Base-by-base conservation (phyloP, 2,329 filamentous ascomycete species). In the Rugonectria rugulosa region DNA sequence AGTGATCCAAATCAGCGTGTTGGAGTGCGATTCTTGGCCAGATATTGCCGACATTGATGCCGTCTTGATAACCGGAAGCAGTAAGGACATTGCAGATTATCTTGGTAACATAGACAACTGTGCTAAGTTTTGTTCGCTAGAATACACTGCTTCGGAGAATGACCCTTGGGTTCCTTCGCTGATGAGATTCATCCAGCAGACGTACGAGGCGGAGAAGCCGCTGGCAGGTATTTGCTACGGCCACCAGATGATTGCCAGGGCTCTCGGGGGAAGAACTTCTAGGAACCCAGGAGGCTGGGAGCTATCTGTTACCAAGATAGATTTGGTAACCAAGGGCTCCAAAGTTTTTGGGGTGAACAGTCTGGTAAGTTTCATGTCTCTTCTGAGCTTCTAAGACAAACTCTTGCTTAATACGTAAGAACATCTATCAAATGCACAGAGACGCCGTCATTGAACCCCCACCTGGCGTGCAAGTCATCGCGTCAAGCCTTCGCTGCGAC, bases 181-280 rank as follows among this genome's bases (percentile, higher is more conserved):
- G 34, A 38, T 45, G 6, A 37, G 31, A 10, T 59, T 56, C 23
- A 56, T 61, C 26, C 43, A 32, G 27, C 15, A 20, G 5, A 32
- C 27, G 3, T 57, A 61, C 26, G n/a, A 8, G 3, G 48, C 56
- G 4, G 17, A 27, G 5, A 61, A 61, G 38, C 59, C 59, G 2
- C 23, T 61, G 19, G 44, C 51, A 11, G 59, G 59, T 11, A 47
- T 61, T n/a, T 61, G 59, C 37, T 61, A 61, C 26, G 59, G 59
- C 5, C 59, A 61, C 17, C 59, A 61, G 15, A 61, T 61, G 14
- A 61, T 61, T n/a, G 36, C 59, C 3, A 51, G 59, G 20, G 59
- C 59, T n/a, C 43, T 61, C 3, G 59, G 59, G 1, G 59, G 59
- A 12, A 48, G 19, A 21, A 53, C 51, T 5, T 38, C 23, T 2